Evolutionary conservation across 306 rosid genomes (phyloP), one percentile per base, ranked within the genome.

Genomic region (Comarum palustre): DNA sequence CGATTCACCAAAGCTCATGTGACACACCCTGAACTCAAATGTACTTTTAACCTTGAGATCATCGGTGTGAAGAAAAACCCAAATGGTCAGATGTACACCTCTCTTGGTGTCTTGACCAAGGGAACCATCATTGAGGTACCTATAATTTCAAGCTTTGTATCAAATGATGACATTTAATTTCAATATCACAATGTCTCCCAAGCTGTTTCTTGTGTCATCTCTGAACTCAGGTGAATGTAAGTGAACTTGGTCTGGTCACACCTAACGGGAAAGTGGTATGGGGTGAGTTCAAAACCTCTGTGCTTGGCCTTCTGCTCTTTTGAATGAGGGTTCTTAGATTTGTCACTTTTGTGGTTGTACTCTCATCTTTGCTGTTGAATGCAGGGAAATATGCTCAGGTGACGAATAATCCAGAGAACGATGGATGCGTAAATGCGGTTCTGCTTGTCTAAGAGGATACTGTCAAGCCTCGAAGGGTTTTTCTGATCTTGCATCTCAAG

Each of bases 231-330:
- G 98, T 93, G 78, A 93, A 91, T 79, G 97, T 90, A 54, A 91
- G 97, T 57, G 97, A 93, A 80, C 88, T 93, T 43, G 98, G 98
- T 86, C 78, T 93, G 66, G 97, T 93, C 71, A 93, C 98, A 51
- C 97, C 98, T 1, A 92, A 92, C 0, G 98, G 98, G 63, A 93
- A 93, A 83, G 98, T 93, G 73, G 98, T 93, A 8, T 91, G 97
- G 98, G 98, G 98, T 89, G 82, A 85, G 88, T 75, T 66, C 48
- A 15, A 59, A 39, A 60, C 71, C 61, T 13, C 24, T 16, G 68
- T 22, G 24, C 66, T 19, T 14, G 19, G 32, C 36, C 19, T 31
- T 63, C 65, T 27, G 20, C 3, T 57, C 52, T 55, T 69, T 52
- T 20, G 14, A 51, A 52, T 1, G 8, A 22, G 34, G 64, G 16